Conservation (phyloP, 768 basidiomycete genomes). For the Termitomyces titanicus region DNA sequence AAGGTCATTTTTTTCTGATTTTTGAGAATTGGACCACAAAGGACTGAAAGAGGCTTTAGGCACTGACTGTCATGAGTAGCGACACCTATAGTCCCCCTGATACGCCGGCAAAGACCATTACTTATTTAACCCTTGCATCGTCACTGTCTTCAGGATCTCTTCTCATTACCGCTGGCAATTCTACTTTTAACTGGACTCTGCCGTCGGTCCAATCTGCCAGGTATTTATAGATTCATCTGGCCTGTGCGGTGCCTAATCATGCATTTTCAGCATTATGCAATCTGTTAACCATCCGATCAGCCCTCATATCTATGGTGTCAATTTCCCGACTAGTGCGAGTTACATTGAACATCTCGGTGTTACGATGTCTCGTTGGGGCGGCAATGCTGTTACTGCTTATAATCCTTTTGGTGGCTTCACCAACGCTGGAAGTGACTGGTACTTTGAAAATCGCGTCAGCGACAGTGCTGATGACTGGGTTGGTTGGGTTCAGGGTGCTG, state of each 20-base stretch:
- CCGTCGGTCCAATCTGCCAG: conserved; percentile 40
- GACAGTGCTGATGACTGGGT: conserved; percentile 47
- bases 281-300: conserved; percentile 36
- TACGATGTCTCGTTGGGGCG: conserved; percentile 51
- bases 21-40: neutral
- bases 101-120: conserved; percentile 43
- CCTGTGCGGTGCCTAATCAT: neutral
- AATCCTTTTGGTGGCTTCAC: conserved; percentile 49
- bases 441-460: conserved; percentile 47
- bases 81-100: conserved; percentile 41
- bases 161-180: conserved; percentile 35
- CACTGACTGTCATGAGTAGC: conserved; percentile 28
- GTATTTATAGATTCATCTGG: conserved; percentile 17
- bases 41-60: conserved; percentile 17
- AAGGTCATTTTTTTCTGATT: conserved; percentile 23
- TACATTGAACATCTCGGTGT: conserved; percentile 48
- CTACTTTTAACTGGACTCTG: conserved; percentile 37
- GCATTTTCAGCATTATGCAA: conserved; percentile 30
- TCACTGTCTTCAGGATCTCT: conserved; percentile 39
- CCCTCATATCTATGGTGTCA: conserved; percentile 49
- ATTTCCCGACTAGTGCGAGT: conserved; percentile 44
- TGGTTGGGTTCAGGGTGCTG: conserved; percentile 43
- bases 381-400: conserved; percentile 53
- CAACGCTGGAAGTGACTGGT: conserved; percentile 55
- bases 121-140: conserved; percentile 41